Base-by-base conservation (phyloP, 441 rosid genomes). In the Macaranga tanarius region DNA sequence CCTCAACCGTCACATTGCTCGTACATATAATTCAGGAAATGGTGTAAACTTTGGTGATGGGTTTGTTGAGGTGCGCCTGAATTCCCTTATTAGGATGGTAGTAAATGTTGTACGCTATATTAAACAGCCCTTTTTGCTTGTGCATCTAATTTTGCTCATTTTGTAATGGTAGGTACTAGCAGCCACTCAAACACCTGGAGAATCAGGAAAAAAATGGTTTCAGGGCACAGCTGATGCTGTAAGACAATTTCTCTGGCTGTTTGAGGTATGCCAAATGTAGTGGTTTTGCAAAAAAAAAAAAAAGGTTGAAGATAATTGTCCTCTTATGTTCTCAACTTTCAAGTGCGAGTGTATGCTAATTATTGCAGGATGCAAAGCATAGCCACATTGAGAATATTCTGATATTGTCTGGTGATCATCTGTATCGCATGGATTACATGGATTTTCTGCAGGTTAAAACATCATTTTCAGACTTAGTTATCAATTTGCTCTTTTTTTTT, bases 141-240 rank as follows among this genome's bases (percentile, higher is more conserved):
- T 60, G 52, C 75, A 66, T 59, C 61, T 65, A 42, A 76, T 62
- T 73, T 38, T 65, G 52, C 54, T 64, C 50, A 70, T 6, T 31
- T 64, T 62, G 7, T 50, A 60, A 28, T 65, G 60, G 65, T 61
- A 89, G 98, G 96, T 90, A 73, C 77, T 91, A 62, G 92, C 98
- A 52, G 98, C 98, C 47, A 92, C 96, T n/a, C 93, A 90, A 83
- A 92, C 97, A 63, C 84, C 90, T 0, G 98, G 97, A 44, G 91
- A 89, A 79, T 80, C 88, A 15, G 98, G 97, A 76, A 91, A 88
- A 78, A 88, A 80, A 74, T 93, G 98, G 98, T 93, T 91, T 80
- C 93, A 89, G 81, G 98, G 98, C 42, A 93, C 95, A 73, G 98
- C 97, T 72, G 98, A 93, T 84, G 96, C 97, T 10, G 97, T 89